Evolutionary conservation across 1,139 yeast species (phyloP).

Genomic region (Protomyces inundatus): DNA sequence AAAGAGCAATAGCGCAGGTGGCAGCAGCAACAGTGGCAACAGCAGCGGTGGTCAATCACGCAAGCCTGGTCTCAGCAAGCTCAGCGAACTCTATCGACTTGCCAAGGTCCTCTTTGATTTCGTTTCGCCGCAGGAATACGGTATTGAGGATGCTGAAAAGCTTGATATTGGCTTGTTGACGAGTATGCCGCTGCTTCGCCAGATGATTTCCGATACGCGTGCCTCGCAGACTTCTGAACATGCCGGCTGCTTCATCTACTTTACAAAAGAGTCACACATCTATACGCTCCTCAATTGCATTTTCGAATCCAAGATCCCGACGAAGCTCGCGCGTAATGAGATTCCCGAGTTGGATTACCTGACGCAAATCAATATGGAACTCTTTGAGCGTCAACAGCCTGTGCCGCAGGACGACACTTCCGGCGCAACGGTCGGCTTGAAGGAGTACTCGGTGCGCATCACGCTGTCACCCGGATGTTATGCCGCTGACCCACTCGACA

Average conservation of each 20-base stretch:
- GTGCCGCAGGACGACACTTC: constrained; percentile 36
- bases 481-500: constrained; percentile 94
- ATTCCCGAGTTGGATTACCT: constrained; percentile 93
- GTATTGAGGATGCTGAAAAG: constrained; percentile 92
- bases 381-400: constrained; percentile 53
- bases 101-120: constrained; percentile 93
- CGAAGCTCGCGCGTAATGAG: constrained; percentile 89
- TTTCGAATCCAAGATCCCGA: constrained; percentile 90
- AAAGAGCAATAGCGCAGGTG: constrained; percentile 4
- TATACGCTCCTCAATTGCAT: constrained; percentile 86
- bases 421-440: constrained; percentile 51
- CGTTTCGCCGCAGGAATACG: constrained; percentile 97
- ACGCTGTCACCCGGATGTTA: constrained; percentile 97
- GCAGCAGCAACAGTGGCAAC: background rate
- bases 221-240: constrained; percentile 70
- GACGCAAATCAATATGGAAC: constrained; percentile 89
- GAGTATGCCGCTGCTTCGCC: constrained; percentile 87
- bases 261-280: constrained; percentile 95
- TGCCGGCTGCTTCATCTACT: constrained; percentile 82
- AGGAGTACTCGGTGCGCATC: constrained; percentile 80
- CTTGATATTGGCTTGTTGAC: constrained; percentile 92
- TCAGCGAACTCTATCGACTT: constrained; percentile 80
- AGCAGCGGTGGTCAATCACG: constrained; percentile 3
- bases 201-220: constrained; percentile 73
- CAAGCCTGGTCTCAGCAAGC: constrained; percentile 33